Base-by-base conservation (phyloP, 805 yeast genomes). In the Kuraishia hungarica region DNA sequence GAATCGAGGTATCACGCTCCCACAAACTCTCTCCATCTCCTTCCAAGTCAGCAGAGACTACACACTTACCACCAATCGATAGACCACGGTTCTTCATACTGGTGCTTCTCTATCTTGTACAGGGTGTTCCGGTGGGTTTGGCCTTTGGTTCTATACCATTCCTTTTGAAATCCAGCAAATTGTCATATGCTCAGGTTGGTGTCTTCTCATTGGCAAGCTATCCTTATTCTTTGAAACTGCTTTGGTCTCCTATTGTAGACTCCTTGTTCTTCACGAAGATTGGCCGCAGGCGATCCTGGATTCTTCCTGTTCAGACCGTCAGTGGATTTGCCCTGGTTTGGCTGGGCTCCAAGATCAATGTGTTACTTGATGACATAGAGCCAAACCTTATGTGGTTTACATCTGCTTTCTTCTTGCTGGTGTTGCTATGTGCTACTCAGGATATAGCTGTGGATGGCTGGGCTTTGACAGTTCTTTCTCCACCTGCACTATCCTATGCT, bases 391-490 rank as follows among this genome's bases (percentile, higher is more conserved):
- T 72, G 15, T 65, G 70, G 2, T 80, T 94, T 58, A 89, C 98
- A 0, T 61, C 74, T 52, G 77, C 82, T 55, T 94, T 94, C 70
- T 88, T 92, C 62, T 60, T 82, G 22, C 73, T 94, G 57, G 94
- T 94, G 35, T 81, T 93, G 56, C 76, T 92, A 57, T 92, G 97
- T 72, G 97, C 98, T 0, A 93, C 99, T 0, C 99, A 94, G 69
- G 99, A 94, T 67, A 94, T 94, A 55, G 98, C 99, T 0, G 99
- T 94, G 22, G 99, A 94, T 72, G 98, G 99, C 11, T 94, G 99
- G 99, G 97, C 98, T 0, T 73, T 94, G 64, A 94, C 97, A 1
- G 83, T 93, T 47, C 74, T 94, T 53, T 83, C 92, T 19, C 83
- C 84, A 24, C 81, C 81, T 26, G 86, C 96, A 15, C 75, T 94